Conservation (phyloP, 2,329 filamentous ascomycete species). For the Diplocarpon rosae region DNA sequence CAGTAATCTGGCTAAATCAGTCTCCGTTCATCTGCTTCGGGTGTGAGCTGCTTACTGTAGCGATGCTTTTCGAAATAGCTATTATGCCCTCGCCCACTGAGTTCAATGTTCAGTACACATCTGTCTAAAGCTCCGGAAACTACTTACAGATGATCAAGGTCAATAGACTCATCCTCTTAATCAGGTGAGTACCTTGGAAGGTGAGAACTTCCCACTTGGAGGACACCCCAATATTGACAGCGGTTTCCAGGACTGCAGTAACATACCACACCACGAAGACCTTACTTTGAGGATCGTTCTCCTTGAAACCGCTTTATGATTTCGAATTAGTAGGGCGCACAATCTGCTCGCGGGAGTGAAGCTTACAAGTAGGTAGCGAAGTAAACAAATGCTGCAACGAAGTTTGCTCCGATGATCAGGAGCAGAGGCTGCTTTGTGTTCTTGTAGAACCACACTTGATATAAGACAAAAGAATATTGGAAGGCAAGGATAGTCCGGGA, state of each 20-base stretch:
- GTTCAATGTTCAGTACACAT: not conserved
- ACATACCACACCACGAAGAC: slow-evolving; percentile 15
- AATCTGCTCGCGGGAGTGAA: not conserved
- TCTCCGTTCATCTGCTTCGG: not conserved
- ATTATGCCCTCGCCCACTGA: slow-evolving; percentile 19
- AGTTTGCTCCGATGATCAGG: slow-evolving; percentile 8
- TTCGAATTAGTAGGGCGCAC: not conserved
- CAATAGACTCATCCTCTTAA: slow-evolving; percentile 45
- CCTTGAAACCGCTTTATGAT: not conserved
- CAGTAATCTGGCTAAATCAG: slow-evolving; percentile 6
- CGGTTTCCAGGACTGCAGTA: slow-evolving; percentile 16
- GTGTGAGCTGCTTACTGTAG: slow-evolving; percentile 8
- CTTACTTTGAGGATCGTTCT: not conserved
- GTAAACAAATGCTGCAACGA: slow-evolving; percentile 19
- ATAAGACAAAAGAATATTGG: slow-evolving; percentile 27
- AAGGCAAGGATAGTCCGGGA: slow-evolving; percentile 28
- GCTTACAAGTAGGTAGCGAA: slow-evolving; percentile 14
- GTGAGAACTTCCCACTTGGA: slow-evolving; percentile 29
- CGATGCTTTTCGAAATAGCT: slow-evolving; percentile 17
- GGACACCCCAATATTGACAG: slow-evolving; percentile 16
- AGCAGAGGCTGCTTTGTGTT: slow-evolving; percentile 12
- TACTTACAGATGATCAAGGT: slow-evolving; percentile 39
- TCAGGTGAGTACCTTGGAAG: slow-evolving; percentile 46
- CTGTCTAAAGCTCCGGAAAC: not conserved
- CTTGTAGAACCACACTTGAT: slow-evolving; percentile 17